phyloP scores from a whole-genome alignment of 2,329 filamentous ascomycete species.

The Pseudocercospora fijiensis region DNA sequence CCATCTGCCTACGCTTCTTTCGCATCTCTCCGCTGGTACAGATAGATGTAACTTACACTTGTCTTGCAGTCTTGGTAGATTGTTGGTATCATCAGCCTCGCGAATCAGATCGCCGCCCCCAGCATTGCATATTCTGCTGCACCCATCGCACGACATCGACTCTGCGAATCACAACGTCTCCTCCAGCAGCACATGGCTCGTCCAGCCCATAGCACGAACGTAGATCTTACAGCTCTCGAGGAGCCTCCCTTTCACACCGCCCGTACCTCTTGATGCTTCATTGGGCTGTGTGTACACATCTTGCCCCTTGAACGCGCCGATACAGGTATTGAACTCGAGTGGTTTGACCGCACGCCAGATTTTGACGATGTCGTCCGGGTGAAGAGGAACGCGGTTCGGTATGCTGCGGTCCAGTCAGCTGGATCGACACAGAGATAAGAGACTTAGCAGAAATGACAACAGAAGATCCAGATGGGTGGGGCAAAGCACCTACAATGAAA shows the following conservation, averaged over 20 bases:
- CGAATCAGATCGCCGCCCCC: slow-evolving; percentile 12
- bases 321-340: slow-evolving; percentile 62
- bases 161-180: slow-evolving; percentile 13
- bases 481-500: no score
- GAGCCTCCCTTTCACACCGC: slow-evolving; percentile 56
- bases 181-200: slow-evolving; percentile 23
- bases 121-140: slow-evolving; percentile 25
- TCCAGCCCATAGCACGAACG: slow-evolving; percentile 41
- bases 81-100: neutral
- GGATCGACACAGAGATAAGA: neutral
- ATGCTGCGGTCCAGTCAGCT: slow-evolving; percentile 44
- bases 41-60: neutral
- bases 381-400: slow-evolving; percentile 69
- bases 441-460: neutral
- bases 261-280: slow-evolving; percentile 21
- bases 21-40: neutral
- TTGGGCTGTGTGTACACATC: slow-evolving; percentile 54
- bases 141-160: slow-evolving; percentile 28
- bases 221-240: slow-evolving; percentile 75
- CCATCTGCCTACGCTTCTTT: neutral
- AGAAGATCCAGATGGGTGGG: neutral
- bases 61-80: slow-evolving; percentile 1
- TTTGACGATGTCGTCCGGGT: slow-evolving; percentile 58
- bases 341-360: slow-evolving; percentile 66
- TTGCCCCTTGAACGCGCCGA: slow-evolving; percentile 63